Evolutionary conservation across 2,329 filamentous ascomycete genomes (phyloP), one percentile per base, ranked within the genome.

Genomic region (Fusarium mundagurra): DNA sequence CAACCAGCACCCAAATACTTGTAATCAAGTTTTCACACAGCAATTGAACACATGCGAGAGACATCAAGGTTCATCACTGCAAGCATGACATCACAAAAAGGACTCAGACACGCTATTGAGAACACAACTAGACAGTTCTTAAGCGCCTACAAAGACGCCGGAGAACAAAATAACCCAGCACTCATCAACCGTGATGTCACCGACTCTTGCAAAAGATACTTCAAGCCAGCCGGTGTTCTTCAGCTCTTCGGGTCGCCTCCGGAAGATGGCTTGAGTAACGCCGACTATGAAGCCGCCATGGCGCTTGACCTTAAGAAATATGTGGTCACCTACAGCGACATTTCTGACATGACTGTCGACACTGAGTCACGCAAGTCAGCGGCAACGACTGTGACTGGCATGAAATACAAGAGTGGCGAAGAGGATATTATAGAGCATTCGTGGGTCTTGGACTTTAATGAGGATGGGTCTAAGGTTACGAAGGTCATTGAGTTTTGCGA

Each of bases 401-500:
- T 74, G n/a, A 36, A 38, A 6, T 65, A 55, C 10, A 64, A 59
- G 14, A 31, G 44, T 3, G 72, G 72, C 3, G 72, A 69, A 3
- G 54, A 24, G 6, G 43, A 66, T 2, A 36, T 38, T 0, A 47
- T 75, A 58, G 72, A 74, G 3, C 68, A 72, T 50, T 60, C 61
- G 8, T 74, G 72, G 72, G 12, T 69, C 2, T 39, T 74, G 12
- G 57, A 61, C 5, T 66, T 74, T 0, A 64, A 60, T 2, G 61
- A 66, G 7, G 64, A 75, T 45, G 72, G 72, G 1, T 58, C 72
- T 0, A 74, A 74, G 31, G 45, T 75, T 0, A 63, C 34, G 3
- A 69, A 61, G 5, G 48, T 75, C 11, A 34, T 74, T 8, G 72
- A 75, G 36, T 72, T 74, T 38, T 74, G 72, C 3, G 72, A 74